Evolutionary conservation across 2,329 filamentous ascomycete genomes (phyloP).

Genomic region (Clonostachys rosea): DNA sequence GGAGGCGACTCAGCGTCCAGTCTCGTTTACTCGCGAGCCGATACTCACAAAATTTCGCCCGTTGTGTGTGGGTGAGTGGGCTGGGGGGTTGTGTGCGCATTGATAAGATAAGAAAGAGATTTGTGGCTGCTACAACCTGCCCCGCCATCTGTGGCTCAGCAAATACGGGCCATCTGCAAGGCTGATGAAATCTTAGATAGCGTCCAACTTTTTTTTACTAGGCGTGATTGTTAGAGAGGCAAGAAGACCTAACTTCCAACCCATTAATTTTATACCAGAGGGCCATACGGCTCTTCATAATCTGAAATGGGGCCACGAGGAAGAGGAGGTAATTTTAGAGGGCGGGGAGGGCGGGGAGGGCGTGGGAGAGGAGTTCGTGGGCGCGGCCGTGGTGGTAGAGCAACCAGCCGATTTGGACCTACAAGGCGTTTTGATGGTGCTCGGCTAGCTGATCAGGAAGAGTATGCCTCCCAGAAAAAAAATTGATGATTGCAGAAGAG

Average conservation of each 20-base stretch:
- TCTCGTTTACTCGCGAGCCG: too few relatives aligned
- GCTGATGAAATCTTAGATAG: conserved; percentile 15
- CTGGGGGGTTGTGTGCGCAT: conserved; percentile 47
- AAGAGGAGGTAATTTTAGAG: conserved; percentile 24
- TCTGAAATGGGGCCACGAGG: conserved; percentile 26
- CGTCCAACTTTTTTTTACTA: neutral
- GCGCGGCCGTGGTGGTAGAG: conserved; percentile 20
- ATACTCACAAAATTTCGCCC: conserved; percentile 24
- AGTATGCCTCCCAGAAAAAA: conserved; percentile 16
- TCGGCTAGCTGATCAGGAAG: conserved; percentile 26
- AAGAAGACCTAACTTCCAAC: neutral
- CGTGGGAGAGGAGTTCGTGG: conserved; percentile 15
- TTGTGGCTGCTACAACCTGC: conserved; percentile 1
- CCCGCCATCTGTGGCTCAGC: conserved; percentile 26
- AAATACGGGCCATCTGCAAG: conserved; percentile 21
- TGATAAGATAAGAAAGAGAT: conserved; percentile 39
- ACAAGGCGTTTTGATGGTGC: conserved; percentile 26
- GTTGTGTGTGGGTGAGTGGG: conserved; percentile 35
- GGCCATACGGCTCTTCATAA: neutral
- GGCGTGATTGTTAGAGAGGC: neutral
- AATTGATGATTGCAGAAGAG: neutral
- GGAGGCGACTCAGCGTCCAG: too few relatives aligned
- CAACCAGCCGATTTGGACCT: conserved; percentile 28
- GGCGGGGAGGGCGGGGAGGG: conserved; percentile 20
- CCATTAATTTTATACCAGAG: neutral